These are phyloP conservation scores for Trichosporon sp. DNA, from an alignment of 1,284 basidiomycete genomes.

Conservation along the genomic window DNA sequence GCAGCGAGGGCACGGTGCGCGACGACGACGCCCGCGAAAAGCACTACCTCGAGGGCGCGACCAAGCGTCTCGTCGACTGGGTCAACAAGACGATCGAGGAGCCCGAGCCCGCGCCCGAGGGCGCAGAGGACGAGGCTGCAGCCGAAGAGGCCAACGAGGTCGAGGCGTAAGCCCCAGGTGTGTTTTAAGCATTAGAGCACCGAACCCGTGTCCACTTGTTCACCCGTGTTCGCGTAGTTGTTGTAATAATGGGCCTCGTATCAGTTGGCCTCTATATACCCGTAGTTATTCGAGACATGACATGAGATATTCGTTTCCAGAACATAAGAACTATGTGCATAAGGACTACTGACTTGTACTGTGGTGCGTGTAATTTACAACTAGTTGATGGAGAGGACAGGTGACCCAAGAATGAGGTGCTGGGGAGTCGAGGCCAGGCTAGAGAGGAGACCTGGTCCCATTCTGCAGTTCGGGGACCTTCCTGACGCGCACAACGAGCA, in stretches of 20 bases:
- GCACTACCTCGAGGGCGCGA: conserved; percentile 27
- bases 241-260: conserved; percentile 3
- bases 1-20: conserved; percentile 23
- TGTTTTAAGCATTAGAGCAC: conserved; percentile 6
- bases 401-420: neutral
- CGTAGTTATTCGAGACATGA: conserved; percentile 3
- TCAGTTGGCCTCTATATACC: neutral
- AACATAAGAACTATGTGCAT: neutral
- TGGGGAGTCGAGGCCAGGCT: too few relatives aligned
- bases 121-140: neutral
- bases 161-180: conserved; percentile 8
- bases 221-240: conserved; percentile 18
- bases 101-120: conserved; percentile 21
- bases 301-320: neutral
- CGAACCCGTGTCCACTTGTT: conserved; percentile 12
- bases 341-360: neutral
- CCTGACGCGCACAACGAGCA: conserved; percentile 41
- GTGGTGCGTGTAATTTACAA: conserved; percentile 3
- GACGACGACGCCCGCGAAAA: conserved; percentile 32
- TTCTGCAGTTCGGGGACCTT: conserved; percentile 10
- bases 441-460: neutral
- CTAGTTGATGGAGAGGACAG: neutral
- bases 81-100: conserved; percentile 39
- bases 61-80: conserved; percentile 37
- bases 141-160: conserved; percentile 10